Evolutionary conservation across 106 monocot genomes (phyloP), one percentile per base, ranked within the genome.

Genomic region (Posidonia australis): DNA sequence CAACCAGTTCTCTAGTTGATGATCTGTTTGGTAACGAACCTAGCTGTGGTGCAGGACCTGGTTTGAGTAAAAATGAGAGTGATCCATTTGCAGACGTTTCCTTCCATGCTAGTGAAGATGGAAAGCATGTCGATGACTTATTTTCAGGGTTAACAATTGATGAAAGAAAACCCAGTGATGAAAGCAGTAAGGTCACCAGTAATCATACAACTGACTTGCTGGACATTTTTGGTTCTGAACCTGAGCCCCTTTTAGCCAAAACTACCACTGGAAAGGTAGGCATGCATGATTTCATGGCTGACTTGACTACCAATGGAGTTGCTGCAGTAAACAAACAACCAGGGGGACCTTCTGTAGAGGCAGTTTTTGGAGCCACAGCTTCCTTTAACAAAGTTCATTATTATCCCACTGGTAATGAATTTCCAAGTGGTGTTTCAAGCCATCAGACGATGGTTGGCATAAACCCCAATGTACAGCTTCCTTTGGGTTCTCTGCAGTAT

Each of bases 81-180:
- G 96, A 96, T 72, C 90, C 96, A 53, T 96, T 96, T 79, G 84
- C 90, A n/a, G 90, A 87, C 67, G 96, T 96, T 41, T 96, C 84
- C 42, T 96, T 96, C 74, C 86, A 90, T 62, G 55, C 59, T 18
- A 57, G 77, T 13, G 82, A 81, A 58, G 76, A 74, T 32, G 82
- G 66, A 57, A 78, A 74, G 45, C 47, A 64, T 13, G 29, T 45
- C 11, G 56, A 80, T 29, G 84, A 87, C 68, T 70, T 96, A 44
- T 96, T 96, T 62, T 86, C 96, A 41, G 96, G 90, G 17, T 45
- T 96, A 63, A 75, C 76, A 63, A 66, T 96, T 64, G 96, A 87
- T 70, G 80, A 84, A 23, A 82, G 55, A 9, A 53, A 30, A 54
- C 47, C 71, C 22, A 45, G 32, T 51, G 24, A 31, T 46, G 66